Evolutionary conservation across 139 green algal genomes (phyloP).

Genomic region (Chara braunii): DNA sequence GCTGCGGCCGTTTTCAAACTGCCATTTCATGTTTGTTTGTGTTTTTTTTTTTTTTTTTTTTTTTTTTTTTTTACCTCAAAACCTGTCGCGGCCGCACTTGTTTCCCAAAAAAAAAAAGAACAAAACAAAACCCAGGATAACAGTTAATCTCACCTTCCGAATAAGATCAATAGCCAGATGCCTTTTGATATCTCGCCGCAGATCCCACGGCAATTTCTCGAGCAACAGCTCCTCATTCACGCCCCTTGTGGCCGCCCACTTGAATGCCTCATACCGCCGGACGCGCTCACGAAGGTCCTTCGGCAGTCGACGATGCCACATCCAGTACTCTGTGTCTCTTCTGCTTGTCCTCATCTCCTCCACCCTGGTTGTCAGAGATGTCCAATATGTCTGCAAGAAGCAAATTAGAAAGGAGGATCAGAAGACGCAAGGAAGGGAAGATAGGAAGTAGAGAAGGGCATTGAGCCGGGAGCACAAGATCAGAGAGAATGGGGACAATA

Average conservation of each 20-base stretch:
- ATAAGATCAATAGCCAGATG: slow-evolving; percentile 2
- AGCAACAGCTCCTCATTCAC: slow-evolving; percentile 10
- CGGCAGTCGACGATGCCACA: slow-evolving; percentile 7
- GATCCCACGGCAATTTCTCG: not conserved
- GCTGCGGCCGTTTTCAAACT: too few species aligned
- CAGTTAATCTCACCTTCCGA: not conserved
- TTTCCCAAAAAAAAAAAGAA: too few species aligned
- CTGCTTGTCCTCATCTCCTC: not conserved
- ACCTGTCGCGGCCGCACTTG: too few species aligned
- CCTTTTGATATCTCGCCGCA: slow-evolving; percentile 5
- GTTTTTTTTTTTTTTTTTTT: too few species aligned
- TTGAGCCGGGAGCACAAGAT: too few species aligned
- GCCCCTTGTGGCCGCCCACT: not conserved
- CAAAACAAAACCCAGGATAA: too few species aligned
- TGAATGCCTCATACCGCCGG: not conserved
- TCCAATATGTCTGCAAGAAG: slow-evolving; percentile 1
- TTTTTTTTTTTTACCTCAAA: too few species aligned
- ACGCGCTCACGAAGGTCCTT: slow-evolving; percentile 1
- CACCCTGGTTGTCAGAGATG: not conserved
- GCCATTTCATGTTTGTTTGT: too few species aligned
- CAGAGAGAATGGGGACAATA: too few species aligned
- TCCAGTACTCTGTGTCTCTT: slow-evolving; percentile 4
- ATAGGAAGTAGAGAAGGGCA: too few species aligned
- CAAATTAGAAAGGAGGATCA: too few species aligned
- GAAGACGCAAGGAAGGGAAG: too few species aligned